These are phyloP conservation scores for Globisporangium echinulatum DNA, from an alignment of 352 stramenopile genomes.

Conservation along the genomic window DNA sequence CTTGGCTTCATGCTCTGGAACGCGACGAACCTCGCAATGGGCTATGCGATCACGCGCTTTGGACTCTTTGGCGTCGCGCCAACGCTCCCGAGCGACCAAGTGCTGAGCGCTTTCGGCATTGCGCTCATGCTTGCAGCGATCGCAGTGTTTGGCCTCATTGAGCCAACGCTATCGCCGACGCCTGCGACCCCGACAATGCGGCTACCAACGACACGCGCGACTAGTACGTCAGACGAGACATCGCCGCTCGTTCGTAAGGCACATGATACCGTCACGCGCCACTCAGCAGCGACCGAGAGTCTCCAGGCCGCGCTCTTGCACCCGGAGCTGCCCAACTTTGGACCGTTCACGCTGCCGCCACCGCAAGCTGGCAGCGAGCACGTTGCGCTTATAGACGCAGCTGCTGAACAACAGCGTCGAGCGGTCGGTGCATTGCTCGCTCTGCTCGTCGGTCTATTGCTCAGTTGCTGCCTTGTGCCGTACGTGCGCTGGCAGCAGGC, in stretches of 20 bases:
- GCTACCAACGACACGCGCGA: constrained; percentile 10
- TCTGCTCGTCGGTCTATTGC: constrained; percentile 57
- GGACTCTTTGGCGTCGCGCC: constrained; percentile 60
- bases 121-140: constrained; percentile 76
- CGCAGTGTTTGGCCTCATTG: constrained; percentile 71
- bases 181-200: neutral
- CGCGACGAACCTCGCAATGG: constrained; percentile 76
- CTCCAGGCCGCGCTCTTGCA: constrained; percentile 54
- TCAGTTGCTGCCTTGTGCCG: constrained; percentile 72
- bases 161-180: constrained; percentile 36
- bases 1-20: constrained; percentile 87
- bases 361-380: constrained; percentile 33
- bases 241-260: constrained; percentile 21
- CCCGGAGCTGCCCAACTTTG: constrained; percentile 77
- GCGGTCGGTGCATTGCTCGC: constrained; percentile 55
- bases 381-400: constrained; percentile 38
- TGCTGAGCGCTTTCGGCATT: constrained; percentile 59
- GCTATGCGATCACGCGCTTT: constrained; percentile 70
- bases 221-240: constrained; percentile 15
- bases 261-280: too few relatives aligned
- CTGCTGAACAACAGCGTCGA: constrained; percentile 51
- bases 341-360: constrained; percentile 68
- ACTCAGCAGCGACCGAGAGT: constrained; percentile 18
- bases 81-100: constrained; percentile 53
- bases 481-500: constrained; percentile 70